Percentiles rank a stretch among this genome's conserved stretches.
Conservation (phyloP, 2,329 filamentous ascomycete genomes). For the Colletotrichum camelliae region DNA sequence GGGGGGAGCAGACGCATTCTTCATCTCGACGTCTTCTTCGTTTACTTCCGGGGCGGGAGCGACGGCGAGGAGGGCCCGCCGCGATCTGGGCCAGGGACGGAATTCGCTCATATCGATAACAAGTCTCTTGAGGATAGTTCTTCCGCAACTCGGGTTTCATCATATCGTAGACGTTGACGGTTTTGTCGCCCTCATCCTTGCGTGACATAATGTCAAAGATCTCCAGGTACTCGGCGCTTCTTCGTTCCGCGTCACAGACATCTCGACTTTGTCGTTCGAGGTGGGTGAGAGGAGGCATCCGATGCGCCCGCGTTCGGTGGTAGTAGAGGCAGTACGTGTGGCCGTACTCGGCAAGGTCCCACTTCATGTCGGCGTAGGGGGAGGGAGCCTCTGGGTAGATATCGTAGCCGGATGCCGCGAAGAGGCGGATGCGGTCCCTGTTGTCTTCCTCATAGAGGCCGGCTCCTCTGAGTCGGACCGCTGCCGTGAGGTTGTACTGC, state of each 20-base stretch:
- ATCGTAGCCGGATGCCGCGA: background rate
- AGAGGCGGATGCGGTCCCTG: background rate
- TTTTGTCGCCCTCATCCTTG: background rate
- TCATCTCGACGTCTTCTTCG: background rate
- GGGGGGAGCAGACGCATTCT: background rate
- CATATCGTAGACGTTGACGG: background rate
- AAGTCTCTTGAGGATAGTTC: background rate
- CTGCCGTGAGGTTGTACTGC: background rate
- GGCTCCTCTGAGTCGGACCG: background rate
- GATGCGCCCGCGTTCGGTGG: background rate
- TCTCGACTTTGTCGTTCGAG: background rate
- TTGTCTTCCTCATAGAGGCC: background rate
- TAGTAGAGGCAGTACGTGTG: background rate
- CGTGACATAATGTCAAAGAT: background rate
- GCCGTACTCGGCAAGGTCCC: background rate
- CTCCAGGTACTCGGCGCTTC: background rate
- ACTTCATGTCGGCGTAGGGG: background rate
- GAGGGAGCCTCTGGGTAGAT: background rate
- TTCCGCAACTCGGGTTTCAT: background rate
- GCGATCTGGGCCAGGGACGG: background rate
- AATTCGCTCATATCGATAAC: background rate
- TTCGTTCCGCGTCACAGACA: background rate
- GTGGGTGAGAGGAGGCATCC: background rate
- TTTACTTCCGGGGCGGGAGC: background rate
- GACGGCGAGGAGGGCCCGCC: background rate